phyloP scores from a whole-genome alignment of 345 rosid genomes.

The Raphanus raphanistrum region DNA sequence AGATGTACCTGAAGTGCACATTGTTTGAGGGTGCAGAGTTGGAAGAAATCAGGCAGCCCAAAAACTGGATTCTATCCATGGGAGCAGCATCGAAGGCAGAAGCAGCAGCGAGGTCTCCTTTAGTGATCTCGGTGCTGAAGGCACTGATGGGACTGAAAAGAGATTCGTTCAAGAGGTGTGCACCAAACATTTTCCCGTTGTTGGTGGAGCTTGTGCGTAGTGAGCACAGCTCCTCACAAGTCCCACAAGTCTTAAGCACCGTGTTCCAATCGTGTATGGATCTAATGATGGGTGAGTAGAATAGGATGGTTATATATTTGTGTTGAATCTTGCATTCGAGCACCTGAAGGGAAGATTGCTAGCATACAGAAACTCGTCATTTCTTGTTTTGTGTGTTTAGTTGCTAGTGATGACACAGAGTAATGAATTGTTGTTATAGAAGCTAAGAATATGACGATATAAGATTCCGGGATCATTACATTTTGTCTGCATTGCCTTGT shows the following conservation, averaged over 20 bases:
- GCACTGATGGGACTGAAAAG: slow-evolving; percentile 51
- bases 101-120: slow-evolving; percentile 65
- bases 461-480: too few species aligned
- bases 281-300: slow-evolving; percentile 45
- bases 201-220: slow-evolving; percentile 76
- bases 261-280: slow-evolving; percentile 77
- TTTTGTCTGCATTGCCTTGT: too few species aligned
- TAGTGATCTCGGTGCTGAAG: slow-evolving; percentile 63
- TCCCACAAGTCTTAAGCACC: slow-evolving; percentile 60
- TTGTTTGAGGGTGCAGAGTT: slow-evolving; percentile 20
- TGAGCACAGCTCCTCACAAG: slow-evolving; percentile 86
- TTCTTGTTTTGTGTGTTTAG: too few species aligned
- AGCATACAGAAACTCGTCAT: too few species aligned
- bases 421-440: too few species aligned
- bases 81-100: slow-evolving; percentile 79
- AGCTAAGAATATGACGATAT: too few species aligned
- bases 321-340: too few species aligned
- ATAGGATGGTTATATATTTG: background rate
- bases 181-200: slow-evolving; percentile 58
- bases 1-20: slow-evolving; percentile 63
- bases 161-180: slow-evolving; percentile 57
- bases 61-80: slow-evolving; percentile 67
- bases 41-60: slow-evolving; percentile 40
- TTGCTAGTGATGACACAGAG: too few species aligned
- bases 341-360: too few species aligned